Percentiles rank a stretch among this genome's conserved stretches.
These are phyloP conservation scores for Leucocoprinus leucothites DNA, from an alignment of 768 basidiomycete species.

Conservation along the genomic window DNA sequence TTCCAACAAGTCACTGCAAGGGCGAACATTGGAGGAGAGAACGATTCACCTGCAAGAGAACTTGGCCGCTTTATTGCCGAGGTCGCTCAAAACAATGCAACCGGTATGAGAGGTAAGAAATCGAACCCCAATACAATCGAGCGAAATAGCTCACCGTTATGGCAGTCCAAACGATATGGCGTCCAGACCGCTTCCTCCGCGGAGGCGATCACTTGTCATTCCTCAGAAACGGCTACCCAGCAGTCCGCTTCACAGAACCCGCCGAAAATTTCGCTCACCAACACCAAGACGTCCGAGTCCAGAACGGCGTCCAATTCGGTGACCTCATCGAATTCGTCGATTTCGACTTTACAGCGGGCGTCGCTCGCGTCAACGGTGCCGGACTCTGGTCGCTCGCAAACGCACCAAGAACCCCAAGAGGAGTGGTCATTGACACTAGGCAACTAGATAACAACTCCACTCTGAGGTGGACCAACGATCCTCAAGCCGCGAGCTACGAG, in stretches of 20 bases:
- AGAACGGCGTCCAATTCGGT: slow-evolving; percentile 50
- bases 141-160: neutral
- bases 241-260: slow-evolving; percentile 55
- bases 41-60: slow-evolving; percentile 49
- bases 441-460: slow-evolving; percentile 54
- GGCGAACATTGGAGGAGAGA: slow-evolving; percentile 47
- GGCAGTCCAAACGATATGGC: slow-evolving; percentile 47
- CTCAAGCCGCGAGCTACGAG: slow-evolving; percentile 42
- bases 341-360: slow-evolving; percentile 48
- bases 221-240: slow-evolving; percentile 47
- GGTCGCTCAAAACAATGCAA: slow-evolving; percentile 44
- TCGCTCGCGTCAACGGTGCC: slow-evolving; percentile 49
- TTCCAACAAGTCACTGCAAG: slow-evolving; percentile 29
- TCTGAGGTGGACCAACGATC: slow-evolving; percentile 41
- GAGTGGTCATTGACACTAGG: slow-evolving; percentile 42
- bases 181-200: slow-evolving; percentile 51
- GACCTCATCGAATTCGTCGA: slow-evolving; percentile 53
- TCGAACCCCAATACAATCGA: neutral
- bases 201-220: slow-evolving; percentile 55
- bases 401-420: slow-evolving; percentile 51
- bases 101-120: slow-evolving; percentile 45
- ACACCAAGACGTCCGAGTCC: slow-evolving; percentile 52
- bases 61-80: slow-evolving; percentile 51
- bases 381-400: slow-evolving; percentile 54
- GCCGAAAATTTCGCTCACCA: slow-evolving; percentile 57